phyloP scores from a whole-genome alignment of 306 rosid species.

The Corylus heterophylla region DNA sequence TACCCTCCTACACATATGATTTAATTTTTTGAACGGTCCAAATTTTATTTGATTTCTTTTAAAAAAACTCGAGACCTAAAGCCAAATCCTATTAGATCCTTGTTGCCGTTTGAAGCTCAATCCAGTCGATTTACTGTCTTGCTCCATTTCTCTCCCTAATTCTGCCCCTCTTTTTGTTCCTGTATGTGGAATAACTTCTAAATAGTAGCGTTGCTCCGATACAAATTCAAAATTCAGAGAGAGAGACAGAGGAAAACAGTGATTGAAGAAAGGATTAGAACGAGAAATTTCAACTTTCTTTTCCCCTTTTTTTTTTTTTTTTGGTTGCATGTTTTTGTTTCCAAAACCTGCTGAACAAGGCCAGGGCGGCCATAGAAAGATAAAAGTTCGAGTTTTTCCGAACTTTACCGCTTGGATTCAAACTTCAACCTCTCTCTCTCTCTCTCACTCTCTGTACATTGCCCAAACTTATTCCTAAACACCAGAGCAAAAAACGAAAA shows the following conservation, averaged over 20 bases:
- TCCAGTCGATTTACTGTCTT: too few relatives aligned
- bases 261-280: background rate
- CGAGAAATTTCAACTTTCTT: background rate
- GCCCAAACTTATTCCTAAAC: conserved; percentile 64
- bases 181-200: too few relatives aligned
- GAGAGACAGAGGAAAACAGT: background rate
- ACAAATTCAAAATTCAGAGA: background rate
- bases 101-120: too few relatives aligned
- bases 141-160: too few relatives aligned
- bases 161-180: too few relatives aligned
- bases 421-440: conserved; percentile 5
- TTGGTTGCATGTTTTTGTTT: background rate
- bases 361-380: conserved; percentile 12
- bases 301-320: background rate
- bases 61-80: too few relatives aligned
- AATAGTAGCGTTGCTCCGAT: background rate
- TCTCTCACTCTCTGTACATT: conserved; percentile 52
- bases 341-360: conserved; percentile 29
- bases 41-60: too few relatives aligned
- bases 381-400: conserved; percentile 11
- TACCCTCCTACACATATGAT: too few relatives aligned
- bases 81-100: too few relatives aligned
- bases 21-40: too few relatives aligned
- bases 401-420: background rate
- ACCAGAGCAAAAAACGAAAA: conserved; percentile 3